phyloP scores from a whole-genome alignment of 768 basidiomycete genomes.

The Serendipita sp. region DNA sequence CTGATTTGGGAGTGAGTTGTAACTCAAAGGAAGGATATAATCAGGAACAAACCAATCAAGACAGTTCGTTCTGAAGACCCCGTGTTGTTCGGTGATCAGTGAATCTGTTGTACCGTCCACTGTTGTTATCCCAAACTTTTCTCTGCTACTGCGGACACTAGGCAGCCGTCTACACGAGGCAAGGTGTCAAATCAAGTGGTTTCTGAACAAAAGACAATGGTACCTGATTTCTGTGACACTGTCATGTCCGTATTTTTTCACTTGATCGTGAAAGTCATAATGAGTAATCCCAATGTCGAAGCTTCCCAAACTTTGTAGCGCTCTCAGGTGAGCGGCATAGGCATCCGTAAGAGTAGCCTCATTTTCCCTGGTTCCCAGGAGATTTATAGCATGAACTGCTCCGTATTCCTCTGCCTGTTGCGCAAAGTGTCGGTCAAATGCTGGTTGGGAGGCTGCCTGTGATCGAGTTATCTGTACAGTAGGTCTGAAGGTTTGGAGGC shows the following conservation, averaged over 20 bases:
- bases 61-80: conserved; percentile 89
- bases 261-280: conserved; percentile 86
- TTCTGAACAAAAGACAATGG: conserved; percentile 6
- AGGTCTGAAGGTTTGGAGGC: conserved; percentile 84
- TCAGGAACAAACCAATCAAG: conserved; percentile 59
- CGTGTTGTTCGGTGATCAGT: conserved; percentile 74
- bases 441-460: conserved; percentile 79
- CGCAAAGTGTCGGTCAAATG: conserved; percentile 87
- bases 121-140: conserved; percentile 76
- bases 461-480: conserved; percentile 91
- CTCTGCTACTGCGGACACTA: conserved; percentile 43
- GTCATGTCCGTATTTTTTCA: conserved; percentile 73
- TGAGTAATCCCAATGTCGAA: conserved; percentile 66
- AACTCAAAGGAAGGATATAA: not conserved
- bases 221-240: conserved; percentile 62
- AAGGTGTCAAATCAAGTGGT: not conserved
- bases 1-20: conserved; percentile 25
- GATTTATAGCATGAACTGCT: conserved; percentile 71
- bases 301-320: conserved; percentile 40
- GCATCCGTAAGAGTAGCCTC: conserved; percentile 71
- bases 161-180: conserved; percentile 36
- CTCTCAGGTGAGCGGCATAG: conserved; percentile 63
- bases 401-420: conserved; percentile 78
- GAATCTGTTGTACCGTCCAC: conserved; percentile 49
- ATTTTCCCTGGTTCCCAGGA: conserved; percentile 84